Evolutionary conservation across 2,329 filamentous ascomycete genomes (phyloP).

Genomic region (Scytalidium sp.): DNA sequence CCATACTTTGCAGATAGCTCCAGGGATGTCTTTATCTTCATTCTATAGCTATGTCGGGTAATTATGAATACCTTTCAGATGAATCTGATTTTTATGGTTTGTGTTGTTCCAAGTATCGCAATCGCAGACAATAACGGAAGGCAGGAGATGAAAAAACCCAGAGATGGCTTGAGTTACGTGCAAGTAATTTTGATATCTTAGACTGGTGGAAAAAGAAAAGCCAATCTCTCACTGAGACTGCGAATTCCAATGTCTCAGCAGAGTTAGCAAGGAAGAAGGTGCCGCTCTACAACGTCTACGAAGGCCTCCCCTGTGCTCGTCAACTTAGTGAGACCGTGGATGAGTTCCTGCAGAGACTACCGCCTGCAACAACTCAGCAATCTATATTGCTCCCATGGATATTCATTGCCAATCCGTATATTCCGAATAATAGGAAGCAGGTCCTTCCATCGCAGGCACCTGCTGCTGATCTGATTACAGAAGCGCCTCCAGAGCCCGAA

Average conservation of each 20-base stretch:
- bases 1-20: neutral
- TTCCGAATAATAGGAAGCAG: neutral
- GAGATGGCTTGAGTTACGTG: constrained; percentile 44
- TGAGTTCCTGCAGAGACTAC: constrained; percentile 65
- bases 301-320: constrained; percentile 51
- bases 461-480: neutral
- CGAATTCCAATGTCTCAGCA: constrained; percentile 19
- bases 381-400: constrained; percentile 61
- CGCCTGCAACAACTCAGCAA: constrained; percentile 58
- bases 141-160: constrained; percentile 54
- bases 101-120: constrained; percentile 3
- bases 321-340: constrained; percentile 61
- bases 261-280: constrained; percentile 5
- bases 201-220: constrained; percentile 44
- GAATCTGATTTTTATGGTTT: constrained; percentile 58
- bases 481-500: constrained; percentile 16
- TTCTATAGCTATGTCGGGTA: neutral
- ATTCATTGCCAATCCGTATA: constrained; percentile 66
- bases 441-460: neutral
- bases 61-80: constrained; percentile 23
- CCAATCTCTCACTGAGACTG: constrained; percentile 30
- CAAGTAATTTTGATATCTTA: constrained; percentile 46
- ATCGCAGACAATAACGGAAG: constrained; percentile 10
- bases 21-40: neutral
- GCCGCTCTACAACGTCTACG: constrained; percentile 55